Evolutionary conservation across 148 eudicot genomes (phyloP).

Genomic region (Amaranthus palmeri): DNA sequence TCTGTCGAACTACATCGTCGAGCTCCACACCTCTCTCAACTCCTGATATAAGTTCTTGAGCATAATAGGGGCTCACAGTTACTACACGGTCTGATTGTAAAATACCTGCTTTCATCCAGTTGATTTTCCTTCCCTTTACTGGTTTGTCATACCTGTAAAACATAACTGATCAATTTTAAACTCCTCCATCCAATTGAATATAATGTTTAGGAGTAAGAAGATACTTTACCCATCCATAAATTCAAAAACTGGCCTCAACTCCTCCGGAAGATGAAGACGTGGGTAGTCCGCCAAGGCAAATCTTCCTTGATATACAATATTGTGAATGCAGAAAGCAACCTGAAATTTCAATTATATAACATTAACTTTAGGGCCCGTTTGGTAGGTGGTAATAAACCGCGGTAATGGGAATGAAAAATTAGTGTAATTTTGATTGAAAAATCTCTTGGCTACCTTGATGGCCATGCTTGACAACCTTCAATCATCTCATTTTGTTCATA

Average conservation of each 20-base stretch:
- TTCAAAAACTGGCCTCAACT: slow-evolving; percentile 53
- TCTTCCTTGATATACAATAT: slow-evolving; percentile 96
- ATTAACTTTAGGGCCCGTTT: too few species aligned
- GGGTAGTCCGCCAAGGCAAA: slow-evolving; percentile 56
- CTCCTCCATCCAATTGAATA: not conserved
- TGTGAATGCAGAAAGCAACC: slow-evolving; percentile 95
- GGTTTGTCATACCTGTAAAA: slow-evolving; percentile 61
- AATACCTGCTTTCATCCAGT: slow-evolving; percentile 91
- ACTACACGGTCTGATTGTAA: slow-evolving; percentile 55
- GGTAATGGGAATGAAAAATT: too few species aligned
- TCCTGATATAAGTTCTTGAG: slow-evolving; percentile 63
- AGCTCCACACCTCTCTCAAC: slow-evolving; percentile 74
- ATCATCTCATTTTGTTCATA: too few species aligned
- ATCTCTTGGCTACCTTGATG: too few species aligned
- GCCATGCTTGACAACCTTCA: too few species aligned
- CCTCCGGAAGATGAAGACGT: slow-evolving; percentile 68
- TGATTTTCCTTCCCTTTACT: slow-evolving; percentile 70
- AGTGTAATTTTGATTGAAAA: too few species aligned
- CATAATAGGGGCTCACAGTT: slow-evolving; percentile 88
- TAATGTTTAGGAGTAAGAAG: not conserved
- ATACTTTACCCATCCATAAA: slow-evolving; percentile 68
- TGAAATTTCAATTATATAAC: slow-evolving; percentile 19
- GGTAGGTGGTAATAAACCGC: too few species aligned
- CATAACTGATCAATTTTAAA: not conserved
- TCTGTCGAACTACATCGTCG: slow-evolving; percentile 40